Evolutionary conservation across 2,329 filamentous ascomycete species (phyloP).

Genomic region (Fusarium cyanostomum): DNA sequence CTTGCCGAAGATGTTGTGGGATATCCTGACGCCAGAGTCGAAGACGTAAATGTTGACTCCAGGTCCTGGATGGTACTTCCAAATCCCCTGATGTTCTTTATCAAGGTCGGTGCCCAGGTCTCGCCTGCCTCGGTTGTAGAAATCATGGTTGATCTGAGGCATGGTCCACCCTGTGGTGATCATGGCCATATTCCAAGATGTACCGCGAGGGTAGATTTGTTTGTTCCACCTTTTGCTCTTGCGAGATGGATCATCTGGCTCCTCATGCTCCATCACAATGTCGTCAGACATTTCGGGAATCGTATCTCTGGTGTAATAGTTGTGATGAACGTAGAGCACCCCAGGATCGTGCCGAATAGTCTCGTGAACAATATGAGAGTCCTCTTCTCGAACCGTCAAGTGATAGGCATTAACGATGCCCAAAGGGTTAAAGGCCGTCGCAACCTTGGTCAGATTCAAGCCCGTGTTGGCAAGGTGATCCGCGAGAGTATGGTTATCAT

Average conservation of each 20-base stretch:
- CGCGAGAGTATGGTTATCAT: not conserved
- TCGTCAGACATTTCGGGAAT: not conserved
- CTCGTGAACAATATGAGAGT: not conserved
- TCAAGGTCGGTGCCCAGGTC: not conserved
- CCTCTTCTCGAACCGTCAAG: not conserved
- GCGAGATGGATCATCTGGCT: not conserved
- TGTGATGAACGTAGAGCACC: not conserved
- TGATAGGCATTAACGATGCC: not conserved
- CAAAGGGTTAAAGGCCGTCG: not conserved
- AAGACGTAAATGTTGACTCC: not conserved
- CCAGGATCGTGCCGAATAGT: not conserved
- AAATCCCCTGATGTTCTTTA: not conserved
- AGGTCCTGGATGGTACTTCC: not conserved
- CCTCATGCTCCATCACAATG: not conserved
- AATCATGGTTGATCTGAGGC: not conserved
- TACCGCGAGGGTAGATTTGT: not conserved
- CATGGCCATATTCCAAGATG: constrained; percentile 1
- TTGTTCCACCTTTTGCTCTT: not conserved
- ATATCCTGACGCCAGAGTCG: not conserved
- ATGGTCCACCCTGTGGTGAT: not conserved
- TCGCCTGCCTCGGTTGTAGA: not conserved
- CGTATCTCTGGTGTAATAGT: not conserved
- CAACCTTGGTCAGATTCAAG: not conserved
- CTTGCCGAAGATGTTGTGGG: not conserved
- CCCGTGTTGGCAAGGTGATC: not conserved